Percentiles rank a stretch among this genome's conserved stretches.
Evolutionary conservation across 2,329 filamentous ascomycete genomes (phyloP).

Genomic region (Clonostachys byssicola): DNA sequence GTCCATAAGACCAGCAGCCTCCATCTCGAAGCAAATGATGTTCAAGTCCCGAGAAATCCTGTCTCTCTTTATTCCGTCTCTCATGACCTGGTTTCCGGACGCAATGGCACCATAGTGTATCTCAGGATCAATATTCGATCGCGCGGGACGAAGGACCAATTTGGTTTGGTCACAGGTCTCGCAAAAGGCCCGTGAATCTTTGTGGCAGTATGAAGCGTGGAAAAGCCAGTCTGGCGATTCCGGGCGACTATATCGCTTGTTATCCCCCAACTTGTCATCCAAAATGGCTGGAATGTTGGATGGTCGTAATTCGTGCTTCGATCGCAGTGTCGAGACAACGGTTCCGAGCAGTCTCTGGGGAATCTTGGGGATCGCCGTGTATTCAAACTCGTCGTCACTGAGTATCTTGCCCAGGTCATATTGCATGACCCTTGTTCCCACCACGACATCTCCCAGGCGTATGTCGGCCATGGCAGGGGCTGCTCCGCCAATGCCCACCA

Average conservation of each 20-base stretch:
- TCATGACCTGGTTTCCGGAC: slow-evolving; percentile 11
- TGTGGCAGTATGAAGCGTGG: neutral
- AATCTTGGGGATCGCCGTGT: neutral
- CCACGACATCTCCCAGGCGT: slow-evolving; percentile 12
- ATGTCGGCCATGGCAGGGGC: slow-evolving; percentile 4
- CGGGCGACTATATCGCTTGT: neutral
- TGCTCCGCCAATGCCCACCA: slow-evolving; percentile 16
- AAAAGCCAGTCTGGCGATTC: slow-evolving; percentile 1
- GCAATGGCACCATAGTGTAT: slow-evolving; percentile 9
- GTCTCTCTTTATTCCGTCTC: slow-evolving; percentile 13
- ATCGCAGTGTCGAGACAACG: neutral
- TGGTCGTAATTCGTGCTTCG: neutral
- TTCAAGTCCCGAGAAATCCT: slow-evolving; percentile 2
- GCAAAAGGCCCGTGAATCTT: neutral
- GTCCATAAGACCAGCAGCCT: slow-evolving; percentile 15
- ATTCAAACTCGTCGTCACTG: neutral
- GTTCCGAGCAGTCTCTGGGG: slow-evolving; percentile 3
- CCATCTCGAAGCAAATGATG: slow-evolving; percentile 19
- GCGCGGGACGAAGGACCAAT: neutral
- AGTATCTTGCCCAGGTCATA: slow-evolving; percentile 12
- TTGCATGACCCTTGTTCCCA: slow-evolving; percentile 12
- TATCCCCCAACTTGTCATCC: neutral
- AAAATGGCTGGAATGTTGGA: neutral
- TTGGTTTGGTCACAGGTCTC: slow-evolving; percentile 2
- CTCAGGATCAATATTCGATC: neutral